Base-by-base conservation (phyloP, 495 filamentous ascomycete genomes). In the Recurvomyces mirabilis region DNA sequence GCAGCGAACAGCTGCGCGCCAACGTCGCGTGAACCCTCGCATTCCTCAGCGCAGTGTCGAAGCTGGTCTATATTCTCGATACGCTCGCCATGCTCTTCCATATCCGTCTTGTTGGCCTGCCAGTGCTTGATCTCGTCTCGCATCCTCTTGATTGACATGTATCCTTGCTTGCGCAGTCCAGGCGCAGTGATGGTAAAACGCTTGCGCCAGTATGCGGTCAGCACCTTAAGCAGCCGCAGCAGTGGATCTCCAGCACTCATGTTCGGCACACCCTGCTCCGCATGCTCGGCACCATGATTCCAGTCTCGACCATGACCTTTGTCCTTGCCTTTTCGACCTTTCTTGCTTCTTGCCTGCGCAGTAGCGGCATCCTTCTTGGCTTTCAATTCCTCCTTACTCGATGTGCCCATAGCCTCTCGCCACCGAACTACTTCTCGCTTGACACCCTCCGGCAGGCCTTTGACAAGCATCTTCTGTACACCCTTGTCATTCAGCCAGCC, bases 1-100 rank as follows among this genome's bases (percentile, higher is more conserved):
- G 86, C 84, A 0, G 86, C 91, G 50, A 99, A 96, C 0, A 99
- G 73, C 59, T 94, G 86, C 1, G 82, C 81, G 4, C 86, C 88
- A 14, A 91, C 70, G 59, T 96, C 91, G 36, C 87, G 73, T 51
- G 85, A 94, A 0, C 91, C 93, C 36, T 76, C 68, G 61, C 84
- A 86, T 37, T 70, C 63, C 47, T 74, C 75, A 2, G 91, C 89
- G 17, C 69, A 62, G 15, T 71, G 63, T 34, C 78, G 73, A 41
- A 94, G 88, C 12, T 78, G 75, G 0, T 79, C 68, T 1, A 86
- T 33, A 46, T 67, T 62, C 15, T 64, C 59, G 5, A 95, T 74
- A 17, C 75, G 68, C 65, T 95, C 91, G 1, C 87, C 88, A 57
- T 87, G 81, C 10, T 53, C 59, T 40, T 75, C 71, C 5, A 67